phyloP scores from a whole-genome alignment of 306 rosid genomes.

The Aeschynomene evenia region DNA sequence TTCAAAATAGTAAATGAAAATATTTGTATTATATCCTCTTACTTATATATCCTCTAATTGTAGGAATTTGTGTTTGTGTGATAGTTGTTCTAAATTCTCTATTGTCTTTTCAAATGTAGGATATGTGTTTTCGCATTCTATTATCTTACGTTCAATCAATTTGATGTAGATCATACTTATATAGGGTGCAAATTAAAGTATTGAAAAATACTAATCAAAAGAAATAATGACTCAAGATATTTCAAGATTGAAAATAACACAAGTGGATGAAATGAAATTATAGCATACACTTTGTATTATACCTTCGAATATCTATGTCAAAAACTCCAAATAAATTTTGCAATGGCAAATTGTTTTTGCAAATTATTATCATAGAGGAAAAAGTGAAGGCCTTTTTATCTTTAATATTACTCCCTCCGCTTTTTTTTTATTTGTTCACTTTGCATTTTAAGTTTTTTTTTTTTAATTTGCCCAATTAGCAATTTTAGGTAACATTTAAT shows the following conservation, averaged over 20 bases:
- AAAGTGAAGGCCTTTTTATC: background rate
- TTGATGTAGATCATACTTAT: background rate
- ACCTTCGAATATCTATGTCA: background rate
- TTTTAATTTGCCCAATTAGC: too few relatives aligned
- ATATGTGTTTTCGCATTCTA: background rate
- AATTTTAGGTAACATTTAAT: too few relatives aligned
- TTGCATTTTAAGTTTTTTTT: too few relatives aligned
- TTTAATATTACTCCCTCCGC: too few relatives aligned
- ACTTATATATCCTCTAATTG: too few relatives aligned
- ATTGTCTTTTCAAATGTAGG: background rate
- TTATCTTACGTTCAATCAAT: background rate
- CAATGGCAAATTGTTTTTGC: background rate
- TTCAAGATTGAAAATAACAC: background rate
- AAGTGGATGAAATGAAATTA: constrained; percentile 1
- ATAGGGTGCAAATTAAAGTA: background rate
- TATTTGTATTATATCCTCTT: too few relatives aligned
- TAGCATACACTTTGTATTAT: background rate
- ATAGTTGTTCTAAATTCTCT: background rate
- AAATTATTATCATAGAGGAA: background rate
- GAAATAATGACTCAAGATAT: background rate
- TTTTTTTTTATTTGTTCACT: too few relatives aligned
- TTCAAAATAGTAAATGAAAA: background rate
- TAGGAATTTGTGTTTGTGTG: background rate
- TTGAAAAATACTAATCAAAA: background rate
- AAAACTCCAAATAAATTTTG: background rate